These are phyloP conservation scores for Candida arabinofermentans DNA, from an alignment of 805 yeast genomes.

Conservation along the genomic window DNA sequence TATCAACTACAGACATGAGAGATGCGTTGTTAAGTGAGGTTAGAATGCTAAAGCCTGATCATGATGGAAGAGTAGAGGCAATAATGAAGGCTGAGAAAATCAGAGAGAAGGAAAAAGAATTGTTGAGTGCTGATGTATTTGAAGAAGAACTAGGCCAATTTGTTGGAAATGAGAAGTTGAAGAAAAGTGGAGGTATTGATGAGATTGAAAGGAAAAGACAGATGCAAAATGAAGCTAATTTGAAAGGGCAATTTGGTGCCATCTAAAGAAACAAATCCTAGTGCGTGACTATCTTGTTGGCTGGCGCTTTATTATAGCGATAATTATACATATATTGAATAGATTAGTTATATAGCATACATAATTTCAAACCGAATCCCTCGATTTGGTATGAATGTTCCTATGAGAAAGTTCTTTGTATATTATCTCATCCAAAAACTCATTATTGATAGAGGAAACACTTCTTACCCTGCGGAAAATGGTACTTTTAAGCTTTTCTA, in stretches of 20 bases:
- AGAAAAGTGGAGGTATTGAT: slow-evolving; percentile 84
- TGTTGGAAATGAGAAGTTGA: slow-evolving; percentile 72
- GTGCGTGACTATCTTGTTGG: too few species aligned
- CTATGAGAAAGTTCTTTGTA: background rate
- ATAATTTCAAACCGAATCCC: too few species aligned
- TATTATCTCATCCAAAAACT: background rate
- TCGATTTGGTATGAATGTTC: background rate
- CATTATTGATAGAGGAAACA: background rate
- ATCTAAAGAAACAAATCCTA: slow-evolving; percentile 3
- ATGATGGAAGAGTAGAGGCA: slow-evolving; percentile 81
- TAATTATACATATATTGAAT: too few species aligned
- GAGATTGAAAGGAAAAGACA: slow-evolving; percentile 72
- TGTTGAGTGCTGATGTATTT: slow-evolving; percentile 57
- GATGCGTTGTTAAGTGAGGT: slow-evolving; percentile 84
- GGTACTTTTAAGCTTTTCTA: background rate
- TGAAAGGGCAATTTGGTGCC: slow-evolving; percentile 45
- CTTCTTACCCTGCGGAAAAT: background rate
- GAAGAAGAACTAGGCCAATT: slow-evolving; percentile 83
- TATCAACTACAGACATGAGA: slow-evolving; percentile 52
- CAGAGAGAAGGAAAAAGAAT: slow-evolving; percentile 64
- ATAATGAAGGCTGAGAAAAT: slow-evolving; percentile 81
- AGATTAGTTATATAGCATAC: too few species aligned
- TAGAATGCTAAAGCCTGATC: slow-evolving; percentile 74
- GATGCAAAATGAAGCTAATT: slow-evolving; percentile 65
- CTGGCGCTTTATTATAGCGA: background rate